phyloP scores from a whole-genome alignment of 2,329 filamentous ascomycete genomes.

The Fusarium pilosicola region DNA sequence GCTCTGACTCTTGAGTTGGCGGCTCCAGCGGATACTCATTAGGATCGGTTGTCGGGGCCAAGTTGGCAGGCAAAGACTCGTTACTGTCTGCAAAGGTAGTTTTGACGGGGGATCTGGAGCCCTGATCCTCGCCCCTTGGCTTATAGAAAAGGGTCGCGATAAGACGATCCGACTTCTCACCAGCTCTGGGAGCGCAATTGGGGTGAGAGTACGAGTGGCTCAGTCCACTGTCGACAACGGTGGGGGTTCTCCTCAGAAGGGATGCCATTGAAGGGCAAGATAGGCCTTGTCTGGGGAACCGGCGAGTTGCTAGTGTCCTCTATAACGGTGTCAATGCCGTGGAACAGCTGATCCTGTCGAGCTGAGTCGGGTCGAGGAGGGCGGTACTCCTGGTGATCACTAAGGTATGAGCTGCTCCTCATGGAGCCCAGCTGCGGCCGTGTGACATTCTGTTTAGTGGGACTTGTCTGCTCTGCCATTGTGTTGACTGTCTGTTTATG shows the following conservation, averaged over 20 bases:
- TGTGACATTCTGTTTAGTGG: slow-evolving; percentile 48
- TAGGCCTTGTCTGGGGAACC: slow-evolving; percentile 52
- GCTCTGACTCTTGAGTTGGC: slow-evolving; percentile 63
- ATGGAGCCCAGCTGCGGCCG: slow-evolving; percentile 62
- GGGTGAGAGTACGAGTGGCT: slow-evolving; percentile 71
- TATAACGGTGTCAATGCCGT: slow-evolving; percentile 73
- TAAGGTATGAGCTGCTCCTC: slow-evolving; percentile 70
- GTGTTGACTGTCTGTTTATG: neutral
- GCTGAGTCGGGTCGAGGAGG: slow-evolving; percentile 64
- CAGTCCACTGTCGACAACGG: slow-evolving; percentile 70
- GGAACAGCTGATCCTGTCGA: slow-evolving; percentile 58
- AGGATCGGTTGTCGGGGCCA: slow-evolving; percentile 68
- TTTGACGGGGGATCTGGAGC: slow-evolving; percentile 46
- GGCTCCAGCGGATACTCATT: slow-evolving; percentile 70
- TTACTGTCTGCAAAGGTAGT: slow-evolving; percentile 45
- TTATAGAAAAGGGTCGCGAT: slow-evolving; percentile 74
- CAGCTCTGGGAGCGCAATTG: slow-evolving; percentile 66
- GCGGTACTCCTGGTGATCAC: slow-evolving; percentile 72
- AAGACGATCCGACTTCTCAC: slow-evolving; percentile 60
- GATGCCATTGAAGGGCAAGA: slow-evolving; percentile 67
- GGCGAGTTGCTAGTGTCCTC: slow-evolving; percentile 60
- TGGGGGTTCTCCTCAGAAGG: slow-evolving; percentile 68
- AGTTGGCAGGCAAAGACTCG: slow-evolving; percentile 59
- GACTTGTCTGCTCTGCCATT: slow-evolving; percentile 49
- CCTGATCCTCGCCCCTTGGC: slow-evolving; percentile 48